These are phyloP conservation scores for Triticum timopheevii DNA, from an alignment of 176 grass and related monocot species.

Conservation along the genomic window DNA sequence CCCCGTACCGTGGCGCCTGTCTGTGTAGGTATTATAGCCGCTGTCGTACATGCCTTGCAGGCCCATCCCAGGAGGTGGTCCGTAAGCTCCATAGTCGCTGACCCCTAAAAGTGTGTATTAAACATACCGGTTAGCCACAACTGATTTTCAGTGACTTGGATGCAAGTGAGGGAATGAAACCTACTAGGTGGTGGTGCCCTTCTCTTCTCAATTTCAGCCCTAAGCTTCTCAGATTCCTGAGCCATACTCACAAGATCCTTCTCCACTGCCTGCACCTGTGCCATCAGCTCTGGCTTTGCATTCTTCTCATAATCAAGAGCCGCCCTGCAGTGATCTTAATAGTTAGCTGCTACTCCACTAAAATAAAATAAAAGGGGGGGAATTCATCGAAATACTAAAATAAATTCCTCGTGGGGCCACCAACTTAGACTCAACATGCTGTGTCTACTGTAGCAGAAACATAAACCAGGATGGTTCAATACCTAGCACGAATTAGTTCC, in stretches of 20 bases:
- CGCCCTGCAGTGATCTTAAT: constrained; percentile 23
- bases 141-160: not conserved
- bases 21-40: not conserved
- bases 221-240: constrained; percentile 63
- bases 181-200: constrained; percentile 34
- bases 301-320: constrained; percentile 52
- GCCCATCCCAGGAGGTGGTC: constrained; percentile 35
- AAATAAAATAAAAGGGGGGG: not conserved
- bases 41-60: constrained; percentile 27
- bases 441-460: not conserved
- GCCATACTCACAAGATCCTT: constrained; percentile 70
- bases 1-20: not conserved
- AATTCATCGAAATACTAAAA: not conserved
- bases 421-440: not conserved
- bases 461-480: not conserved
- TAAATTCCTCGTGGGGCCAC: constrained; percentile 9
- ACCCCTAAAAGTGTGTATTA: constrained; percentile 28
- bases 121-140: constrained; percentile 6
- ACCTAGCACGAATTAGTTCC: constrained; percentile 52
- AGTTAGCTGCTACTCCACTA: constrained; percentile 7
- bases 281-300: constrained; percentile 41
- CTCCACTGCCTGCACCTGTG: constrained; percentile 57
- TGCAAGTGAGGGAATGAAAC: not conserved
- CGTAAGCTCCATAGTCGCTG: constrained; percentile 43
- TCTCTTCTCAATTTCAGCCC: constrained; percentile 58